Evolutionary conservation across 2,329 filamentous ascomycete species (phyloP).

Genomic region (Epichloe baconii): DNA sequence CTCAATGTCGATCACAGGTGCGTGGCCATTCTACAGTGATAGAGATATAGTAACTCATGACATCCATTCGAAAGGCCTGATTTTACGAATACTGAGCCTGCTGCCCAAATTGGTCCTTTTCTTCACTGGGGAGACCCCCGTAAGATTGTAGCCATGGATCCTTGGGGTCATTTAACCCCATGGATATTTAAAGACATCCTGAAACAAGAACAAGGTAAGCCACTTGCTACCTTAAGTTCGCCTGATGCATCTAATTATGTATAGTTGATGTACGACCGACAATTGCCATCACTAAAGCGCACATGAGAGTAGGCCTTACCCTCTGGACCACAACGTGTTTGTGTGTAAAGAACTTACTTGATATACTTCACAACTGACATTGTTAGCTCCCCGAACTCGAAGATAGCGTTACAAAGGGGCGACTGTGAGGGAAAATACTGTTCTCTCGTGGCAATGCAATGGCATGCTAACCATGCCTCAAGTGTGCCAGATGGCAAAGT

Average conservation of each 20-base stretch:
- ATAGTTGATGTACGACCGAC: slow-evolving; percentile 74
- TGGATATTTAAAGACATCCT: slow-evolving; percentile 74
- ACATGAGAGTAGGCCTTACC: slow-evolving; percentile 57
- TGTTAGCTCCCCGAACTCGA: slow-evolving; percentile 72
- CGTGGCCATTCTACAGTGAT: not conserved
- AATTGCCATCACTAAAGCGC: slow-evolving; percentile 81
- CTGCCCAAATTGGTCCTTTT: slow-evolving; percentile 78
- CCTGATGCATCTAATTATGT: slow-evolving; percentile 4
- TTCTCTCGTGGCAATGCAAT: not conserved
- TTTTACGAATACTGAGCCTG: slow-evolving; percentile 71
- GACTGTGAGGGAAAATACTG: slow-evolving; percentile 38
- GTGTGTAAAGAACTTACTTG: not conserved
- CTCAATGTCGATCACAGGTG: slow-evolving; percentile 66
- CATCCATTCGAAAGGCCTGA: slow-evolving; percentile 30
- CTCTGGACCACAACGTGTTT: not conserved
- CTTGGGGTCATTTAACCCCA: slow-evolving; percentile 74
- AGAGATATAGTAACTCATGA: slow-evolving; percentile 6
- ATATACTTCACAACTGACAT: not conserved
- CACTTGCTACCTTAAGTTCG: not conserved
- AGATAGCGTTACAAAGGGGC: slow-evolving; percentile 68
- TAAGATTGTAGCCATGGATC: slow-evolving; percentile 98
- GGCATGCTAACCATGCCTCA: not conserved
- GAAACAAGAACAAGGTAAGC: slow-evolving; percentile 52
- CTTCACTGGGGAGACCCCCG: slow-evolving; percentile 76
- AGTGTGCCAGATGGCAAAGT: slow-evolving; percentile 72